phyloP scores from a whole-genome alignment of 2,329 filamentous ascomycete genomes.

The Paramyrothecium roridum region DNA sequence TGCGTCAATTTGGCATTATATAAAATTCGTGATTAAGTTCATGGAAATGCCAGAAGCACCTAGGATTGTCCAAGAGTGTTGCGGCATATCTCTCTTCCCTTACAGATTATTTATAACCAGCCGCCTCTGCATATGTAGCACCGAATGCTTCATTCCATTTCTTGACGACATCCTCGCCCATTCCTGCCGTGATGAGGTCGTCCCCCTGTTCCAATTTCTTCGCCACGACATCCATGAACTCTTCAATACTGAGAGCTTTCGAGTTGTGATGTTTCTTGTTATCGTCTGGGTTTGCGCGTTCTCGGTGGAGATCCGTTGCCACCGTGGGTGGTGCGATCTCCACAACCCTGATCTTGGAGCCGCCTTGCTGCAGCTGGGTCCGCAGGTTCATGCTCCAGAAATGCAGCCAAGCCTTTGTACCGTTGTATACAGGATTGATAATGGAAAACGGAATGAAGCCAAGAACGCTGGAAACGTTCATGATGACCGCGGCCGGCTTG shows the following conservation, averaged over 20 bases:
- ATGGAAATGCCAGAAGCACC: too few relatives aligned
- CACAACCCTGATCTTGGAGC: constrained; percentile 42
- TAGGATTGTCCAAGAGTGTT: too few relatives aligned
- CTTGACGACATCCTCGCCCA: constrained; percentile 32
- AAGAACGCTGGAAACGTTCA: constrained; percentile 53
- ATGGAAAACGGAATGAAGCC: constrained; percentile 49
- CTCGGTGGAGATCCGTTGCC: constrained; percentile 51
- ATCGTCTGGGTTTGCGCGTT: constrained; percentile 52
- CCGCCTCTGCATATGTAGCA: constrained; percentile 10
- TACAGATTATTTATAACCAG: background rate
- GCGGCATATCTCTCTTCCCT: too few relatives aligned
- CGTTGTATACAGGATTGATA: constrained; percentile 58
- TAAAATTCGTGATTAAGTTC: too few relatives aligned
- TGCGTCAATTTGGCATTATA: too few relatives aligned
- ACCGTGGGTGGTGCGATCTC: constrained; percentile 56
- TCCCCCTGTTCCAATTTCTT: constrained; percentile 41
- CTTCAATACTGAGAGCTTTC: constrained; percentile 39
- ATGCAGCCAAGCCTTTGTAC: constrained; percentile 56
- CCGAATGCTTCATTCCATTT: constrained; percentile 41
- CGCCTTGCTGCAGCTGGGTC: constrained; percentile 39
- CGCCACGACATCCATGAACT: constrained; percentile 49
- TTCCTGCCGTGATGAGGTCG: constrained; percentile 46
- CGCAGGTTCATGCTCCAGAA: constrained; percentile 54
- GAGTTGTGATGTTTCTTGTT: constrained; percentile 56
- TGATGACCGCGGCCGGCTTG: constrained; percentile 37